Evolutionary conservation across 331 rosid species (phyloP), one percentile per base, ranked within the genome.

Genomic region (Ulmus americana): DNA sequence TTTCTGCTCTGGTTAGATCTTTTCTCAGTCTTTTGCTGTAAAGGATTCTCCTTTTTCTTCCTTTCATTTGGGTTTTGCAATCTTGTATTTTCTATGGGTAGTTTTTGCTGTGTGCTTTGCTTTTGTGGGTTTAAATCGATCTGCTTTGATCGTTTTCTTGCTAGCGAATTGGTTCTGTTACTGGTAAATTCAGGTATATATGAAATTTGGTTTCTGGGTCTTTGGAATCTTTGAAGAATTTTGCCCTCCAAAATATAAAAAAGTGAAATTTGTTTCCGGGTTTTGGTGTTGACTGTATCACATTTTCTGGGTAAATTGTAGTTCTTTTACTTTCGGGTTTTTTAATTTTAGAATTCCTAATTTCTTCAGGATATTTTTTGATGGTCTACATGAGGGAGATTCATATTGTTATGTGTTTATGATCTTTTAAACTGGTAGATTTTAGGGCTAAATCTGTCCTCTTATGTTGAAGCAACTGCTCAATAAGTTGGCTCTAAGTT

Each of bases 1-100:
- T 67, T 68, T 6, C 63, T 42, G 20, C 9, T 68, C 82, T 77
- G 85, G 87, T 83, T 69, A 47, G 73, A 65, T 35, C 70, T 70
- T 13, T 51, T 45, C 18, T 61, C 38, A 43, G 28, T 70, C 10
- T 56, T 38, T 2, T 38, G 1, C 12, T 6, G 35, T 48, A 69
- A 28, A 28, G 49, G 9, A 46, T 56, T 28, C 46, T 59, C 39
- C 64, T 35, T 46, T 14, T 14, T 42, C 13, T 22, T 74, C 60
- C 5, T 11, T 11, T 39, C 61, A 5, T 18, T 4, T 48, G 39
- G 15, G 20, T 11, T 74, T 51, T 47, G 6, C 10, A 46, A 5
- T 10, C 47, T 9, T 67, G 39, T 18, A 28, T 28, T 28, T 28
- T 28, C 35, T 10, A n/a, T 69, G 44, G 38, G 5, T 38, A 9